Conservation (phyloP, 257 asterid species). For the Nicotiana tomentosiformis region DNA sequence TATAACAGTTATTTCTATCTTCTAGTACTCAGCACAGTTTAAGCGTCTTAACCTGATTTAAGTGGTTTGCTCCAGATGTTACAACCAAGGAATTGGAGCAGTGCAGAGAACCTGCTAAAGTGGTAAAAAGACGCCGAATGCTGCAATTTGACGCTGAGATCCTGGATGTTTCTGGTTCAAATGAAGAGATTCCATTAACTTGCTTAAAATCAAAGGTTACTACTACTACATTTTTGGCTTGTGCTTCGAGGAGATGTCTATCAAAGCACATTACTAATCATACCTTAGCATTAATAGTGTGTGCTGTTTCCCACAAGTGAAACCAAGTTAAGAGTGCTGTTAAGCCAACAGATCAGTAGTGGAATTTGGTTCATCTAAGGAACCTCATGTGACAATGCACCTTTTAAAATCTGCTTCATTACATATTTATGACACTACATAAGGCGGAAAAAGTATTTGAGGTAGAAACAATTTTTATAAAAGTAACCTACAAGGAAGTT, state of each 20-base stretch:
- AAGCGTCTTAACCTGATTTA: not conserved
- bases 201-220: conserved; percentile 46
- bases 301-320: not conserved
- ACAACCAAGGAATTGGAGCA: conserved; percentile 34
- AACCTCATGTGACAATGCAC: not conserved
- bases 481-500: not conserved
- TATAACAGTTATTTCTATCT: not conserved
- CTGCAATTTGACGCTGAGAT: conserved; percentile 59
- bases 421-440: not conserved
- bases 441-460: not conserved
- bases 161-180: conserved; percentile 27
- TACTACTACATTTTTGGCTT: not conserved
- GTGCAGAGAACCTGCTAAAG: conserved; percentile 39
- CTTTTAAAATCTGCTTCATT: not conserved
- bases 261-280: not conserved
- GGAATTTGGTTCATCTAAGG: not conserved
- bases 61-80: conserved; percentile 20
- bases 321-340: not conserved
- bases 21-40: not conserved
- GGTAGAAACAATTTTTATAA: not conserved
- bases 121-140: conserved; percentile 52
- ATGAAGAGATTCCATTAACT: conserved; percentile 28
- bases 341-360: not conserved
- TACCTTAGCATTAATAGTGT: not conserved
- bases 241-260: not conserved